Conservation (phyloP, 169 alveolate species). For the Plasmodium malariae region DNA sequence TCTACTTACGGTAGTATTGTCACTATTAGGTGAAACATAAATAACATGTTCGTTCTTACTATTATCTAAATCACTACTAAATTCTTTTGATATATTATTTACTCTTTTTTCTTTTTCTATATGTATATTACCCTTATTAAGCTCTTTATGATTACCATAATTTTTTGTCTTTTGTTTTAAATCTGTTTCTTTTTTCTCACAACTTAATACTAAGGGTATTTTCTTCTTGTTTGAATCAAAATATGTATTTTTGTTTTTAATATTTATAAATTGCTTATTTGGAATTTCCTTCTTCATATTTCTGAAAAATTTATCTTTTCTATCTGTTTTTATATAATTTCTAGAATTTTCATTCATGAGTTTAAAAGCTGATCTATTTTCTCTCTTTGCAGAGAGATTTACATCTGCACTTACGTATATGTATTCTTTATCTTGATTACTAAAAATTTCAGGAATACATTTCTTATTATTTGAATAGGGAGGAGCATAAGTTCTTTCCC, state of each 20-base stretch:
- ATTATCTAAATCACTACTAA: background rate
- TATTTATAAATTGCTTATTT: background rate
- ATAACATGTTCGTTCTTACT: background rate
- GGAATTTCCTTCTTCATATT: background rate
- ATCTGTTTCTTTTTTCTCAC: background rate
- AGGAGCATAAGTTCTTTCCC: background rate
- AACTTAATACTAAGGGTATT: background rate
- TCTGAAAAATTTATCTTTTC: background rate
- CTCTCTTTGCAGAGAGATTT: background rate
- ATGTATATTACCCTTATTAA: slow-evolving; percentile 11
- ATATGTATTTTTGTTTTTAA: background rate
- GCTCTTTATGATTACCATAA: background rate
- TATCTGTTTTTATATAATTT: background rate
- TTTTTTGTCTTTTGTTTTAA: background rate
- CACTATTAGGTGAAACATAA: background rate
- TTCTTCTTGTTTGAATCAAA: background rate
- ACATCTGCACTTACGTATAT: background rate
- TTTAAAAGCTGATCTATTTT: background rate
- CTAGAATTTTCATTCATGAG: background rate
- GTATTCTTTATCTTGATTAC: background rate
- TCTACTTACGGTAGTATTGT: slow-evolving; percentile 9
- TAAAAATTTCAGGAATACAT: background rate
- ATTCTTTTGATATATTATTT: background rate
- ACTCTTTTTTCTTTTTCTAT: background rate
- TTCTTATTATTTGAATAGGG: background rate